Evolutionary conservation across 345 rosid species (phyloP), one percentile per base, ranked within the genome.

Genomic region (Aurinia saxatilis): DNA sequence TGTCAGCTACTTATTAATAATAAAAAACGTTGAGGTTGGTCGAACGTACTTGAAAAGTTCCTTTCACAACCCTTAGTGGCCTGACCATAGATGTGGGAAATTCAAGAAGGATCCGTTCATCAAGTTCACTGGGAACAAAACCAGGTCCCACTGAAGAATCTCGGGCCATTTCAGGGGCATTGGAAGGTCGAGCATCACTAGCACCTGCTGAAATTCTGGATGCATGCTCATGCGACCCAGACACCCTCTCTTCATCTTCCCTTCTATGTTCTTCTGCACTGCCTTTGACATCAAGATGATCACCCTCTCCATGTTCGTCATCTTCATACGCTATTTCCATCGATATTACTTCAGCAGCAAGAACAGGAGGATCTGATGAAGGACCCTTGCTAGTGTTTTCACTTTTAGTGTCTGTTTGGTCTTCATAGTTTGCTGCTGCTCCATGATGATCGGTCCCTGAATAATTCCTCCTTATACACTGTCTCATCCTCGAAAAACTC

Each of bases 401-500:
- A 47, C 60, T 71, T 52, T 76, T 82, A 13, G 60, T 57, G 50
- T 72, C 81, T 65, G 50, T 65, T 74, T 76, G 80, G 73, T 87
- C 95, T 55, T 82, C 96, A 60, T 79, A 81, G 76, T 86, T 75
- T 69, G 97, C 96, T 78, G 97, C 96, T 74, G 92, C 87, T 71
- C 95, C 99, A 29, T 63, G 81, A 82, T 95, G 99, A 81, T 90
- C 83, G 52, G 83, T 84, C 59, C 96, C 95, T 36, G 60, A 49
- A 72, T 95, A 90, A 60, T 86, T 75, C 79, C 90, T 84, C 75
- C 90, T 85, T 79, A 95, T 75, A 70, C 82, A 86, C 63, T 59
- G 77, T 73, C 99, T 84, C 99, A 95, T 95, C 84, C 99, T 85
- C 25, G 95, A 86, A 67, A 95, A 88, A 78, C 80, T 90, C 78